Base-by-base conservation (phyloP, 2,329 filamentous ascomycete species). In the Hymenoscyphus linearis region DNA sequence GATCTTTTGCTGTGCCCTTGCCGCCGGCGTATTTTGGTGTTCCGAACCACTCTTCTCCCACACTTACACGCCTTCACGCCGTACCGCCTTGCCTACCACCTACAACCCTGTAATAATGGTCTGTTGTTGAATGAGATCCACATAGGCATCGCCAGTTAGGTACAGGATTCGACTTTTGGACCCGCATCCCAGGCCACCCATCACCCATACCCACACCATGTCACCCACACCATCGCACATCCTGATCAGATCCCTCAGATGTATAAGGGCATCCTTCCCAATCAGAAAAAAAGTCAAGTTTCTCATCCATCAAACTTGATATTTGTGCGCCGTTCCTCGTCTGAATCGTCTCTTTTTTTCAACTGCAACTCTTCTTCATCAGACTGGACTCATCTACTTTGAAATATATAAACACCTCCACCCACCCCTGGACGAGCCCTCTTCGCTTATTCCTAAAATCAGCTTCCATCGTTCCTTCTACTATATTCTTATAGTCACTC, bases 241-340 rank as follows among this genome's bases (percentile, higher is more conserved):
- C 44, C 22, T 25, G 44, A 50, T 22, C 44, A 47, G 40, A 47
- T 18, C 18, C 18, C 40, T 47, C 56, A 53, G 13, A n/a, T 62
- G 56, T 69, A 69, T 69, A 69, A 69, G 65, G 36, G 47, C 54
- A 60, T 55, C 59, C 60, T 64, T 22, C 53, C 53, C 27, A 35
- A 58, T 47, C 16, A 25, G 13, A 31, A 31, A 44, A 44, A 58
- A 62, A 61, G 62, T 63, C 58, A 65, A 52, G 47, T 40, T 16
- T 47, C 31, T 60, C 54, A 53, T n/a, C 35, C 40, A 13, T 50
- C 40, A 22, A 37, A 27, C 18, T 12, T 26, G 26, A 6, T 12
- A 50, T 50, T 18, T 60, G n/a, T 55, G 31, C 52, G 47, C 16
- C 52, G 37, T 54, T 36, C 57, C 58, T 37, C 34, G 52, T n/a